Conservation (phyloP, 2,329 filamentous ascomycete genomes). For the Phaeosphaeriaceae sp. region DNA sequence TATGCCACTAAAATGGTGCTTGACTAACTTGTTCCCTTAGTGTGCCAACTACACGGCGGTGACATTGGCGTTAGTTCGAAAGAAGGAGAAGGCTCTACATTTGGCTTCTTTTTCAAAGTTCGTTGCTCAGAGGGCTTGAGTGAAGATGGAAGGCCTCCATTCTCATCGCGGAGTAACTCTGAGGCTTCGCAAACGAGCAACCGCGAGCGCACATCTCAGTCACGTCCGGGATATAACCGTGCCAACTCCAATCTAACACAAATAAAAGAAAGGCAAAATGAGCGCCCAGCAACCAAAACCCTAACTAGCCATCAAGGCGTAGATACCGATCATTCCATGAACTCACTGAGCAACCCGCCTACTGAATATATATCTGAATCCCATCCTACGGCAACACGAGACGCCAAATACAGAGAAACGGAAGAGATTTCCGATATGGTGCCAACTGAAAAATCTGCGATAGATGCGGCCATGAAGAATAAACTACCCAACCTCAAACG, state of each 20-base stretch:
- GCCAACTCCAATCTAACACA: conserved; percentile 34
- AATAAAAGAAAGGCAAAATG: conserved; percentile 30
- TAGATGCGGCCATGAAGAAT: conserved; percentile 8
- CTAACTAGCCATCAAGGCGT: conserved; percentile 16
- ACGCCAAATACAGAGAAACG: conserved; percentile 33
- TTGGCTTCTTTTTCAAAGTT: conserved; percentile 48
- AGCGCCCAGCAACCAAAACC: conserved; percentile 16
- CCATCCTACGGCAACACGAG: conserved; percentile 28
- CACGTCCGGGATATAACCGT: conserved; percentile 36
- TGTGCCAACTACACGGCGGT: conserved; percentile 48
- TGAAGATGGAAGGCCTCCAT: conserved; percentile 33
- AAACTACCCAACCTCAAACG: conserved; percentile 19
- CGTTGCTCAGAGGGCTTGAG: conserved; percentile 29
- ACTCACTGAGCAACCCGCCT: conserved; percentile 42
- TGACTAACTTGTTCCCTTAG: conserved; percentile 10
- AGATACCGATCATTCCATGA: conserved; percentile 17
- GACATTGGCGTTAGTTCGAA: conserved; percentile 46
- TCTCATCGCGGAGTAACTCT: conserved; percentile 32
- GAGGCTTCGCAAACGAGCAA: conserved; percentile 18
- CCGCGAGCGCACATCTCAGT: conserved; percentile 15
- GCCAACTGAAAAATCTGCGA: conserved; percentile 5
- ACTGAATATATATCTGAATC: conserved; percentile 37
- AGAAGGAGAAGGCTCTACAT: conserved; percentile 45
- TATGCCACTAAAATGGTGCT: neutral
- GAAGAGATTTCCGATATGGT: conserved; percentile 20